Evolutionary conservation across 441 rosid species (phyloP).

Genomic region (Erysimum pusillum): DNA sequence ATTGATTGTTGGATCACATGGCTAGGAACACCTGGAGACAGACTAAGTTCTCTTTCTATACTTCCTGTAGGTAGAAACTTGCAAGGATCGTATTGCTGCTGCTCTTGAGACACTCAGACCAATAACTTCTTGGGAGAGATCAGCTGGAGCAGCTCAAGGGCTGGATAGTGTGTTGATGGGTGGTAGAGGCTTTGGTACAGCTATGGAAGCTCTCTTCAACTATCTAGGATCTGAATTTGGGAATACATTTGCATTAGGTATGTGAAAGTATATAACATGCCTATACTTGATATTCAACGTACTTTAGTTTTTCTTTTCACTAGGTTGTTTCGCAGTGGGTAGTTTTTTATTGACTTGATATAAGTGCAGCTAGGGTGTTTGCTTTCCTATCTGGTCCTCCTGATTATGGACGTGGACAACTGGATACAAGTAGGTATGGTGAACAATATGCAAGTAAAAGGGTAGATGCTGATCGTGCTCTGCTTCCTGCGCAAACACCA

Average conservation of each 20-base stretch:
- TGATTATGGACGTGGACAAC: constrained; percentile 97
- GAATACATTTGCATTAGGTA: constrained; percentile 92
- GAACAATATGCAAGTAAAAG: constrained; percentile 99
- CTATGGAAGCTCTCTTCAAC: constrained; percentile 93
- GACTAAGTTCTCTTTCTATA: background rate
- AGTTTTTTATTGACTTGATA: constrained; percentile 42
- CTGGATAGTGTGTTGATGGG: constrained; percentile 92
- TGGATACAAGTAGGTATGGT: constrained; percentile 96
- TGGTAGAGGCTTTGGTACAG: constrained; percentile 96
- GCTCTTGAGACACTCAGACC: constrained; percentile 98
- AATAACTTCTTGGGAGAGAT: constrained; percentile 96
- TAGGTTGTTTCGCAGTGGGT: background rate
- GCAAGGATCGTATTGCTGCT: constrained; percentile 89
- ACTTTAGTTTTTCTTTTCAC: constrained; percentile 7
- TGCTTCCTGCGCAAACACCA: constrained; percentile 98
- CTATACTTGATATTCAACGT: background rate
- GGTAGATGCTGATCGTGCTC: constrained; percentile 97
- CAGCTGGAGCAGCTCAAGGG: constrained; percentile 83
- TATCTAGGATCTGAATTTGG: constrained; percentile 97
- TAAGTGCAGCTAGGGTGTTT: constrained; percentile 90
- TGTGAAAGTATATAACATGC: constrained; percentile 43
- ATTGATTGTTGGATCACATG: constrained; percentile 33
- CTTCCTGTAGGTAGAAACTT: constrained; percentile 79
- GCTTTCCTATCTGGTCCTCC: constrained; percentile 98
- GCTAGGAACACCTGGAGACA: constrained; percentile 8